Conservation (phyloP, 306 rosid genomes). For the Phaseolus lunatus region DNA sequence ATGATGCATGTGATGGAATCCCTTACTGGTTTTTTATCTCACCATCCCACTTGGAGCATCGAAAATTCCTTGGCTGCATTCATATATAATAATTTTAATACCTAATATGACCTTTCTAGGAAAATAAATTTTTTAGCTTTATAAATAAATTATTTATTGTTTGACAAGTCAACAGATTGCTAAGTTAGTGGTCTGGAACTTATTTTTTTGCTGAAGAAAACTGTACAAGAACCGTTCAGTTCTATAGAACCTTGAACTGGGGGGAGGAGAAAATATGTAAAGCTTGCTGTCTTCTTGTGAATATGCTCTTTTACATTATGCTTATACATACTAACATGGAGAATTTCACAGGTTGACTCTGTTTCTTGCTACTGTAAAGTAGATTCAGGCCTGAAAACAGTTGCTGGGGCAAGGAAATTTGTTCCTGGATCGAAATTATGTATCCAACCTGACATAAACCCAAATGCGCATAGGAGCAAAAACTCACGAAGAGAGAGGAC, state of each 20-base stretch:
- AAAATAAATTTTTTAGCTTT: conserved; percentile 17
- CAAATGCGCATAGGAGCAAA: conserved; percentile 86
- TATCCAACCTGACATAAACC: conserved; percentile 97
- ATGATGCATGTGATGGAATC: conserved; percentile 11
- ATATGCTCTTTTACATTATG: conserved; percentile 19
- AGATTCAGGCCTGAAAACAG: conserved; percentile 93
- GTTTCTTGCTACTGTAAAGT: conserved; percentile 99
- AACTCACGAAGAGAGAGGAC: conserved; percentile 81
- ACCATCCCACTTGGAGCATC: conserved; percentile 4
- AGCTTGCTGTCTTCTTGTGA: conserved; percentile 8
- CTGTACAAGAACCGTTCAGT: neutral
- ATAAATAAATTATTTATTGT: conserved; percentile 1
- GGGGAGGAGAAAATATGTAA: neutral
- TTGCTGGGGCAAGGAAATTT: conserved; percentile 93
- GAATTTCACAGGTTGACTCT: conserved; percentile 83
- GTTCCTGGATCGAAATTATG: conserved; percentile 97
- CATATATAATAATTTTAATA: neutral
- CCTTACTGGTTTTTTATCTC: conserved; percentile 18
- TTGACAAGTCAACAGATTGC: conserved; percentile 13
- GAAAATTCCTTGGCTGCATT: conserved; percentile 2
- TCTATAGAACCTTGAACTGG: conserved; percentile 2
- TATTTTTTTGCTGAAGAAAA: conserved; percentile 3
- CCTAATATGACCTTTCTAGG: neutral
- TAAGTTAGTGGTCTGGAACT: conserved; percentile 1
- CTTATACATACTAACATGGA: conserved; percentile 47